Evolutionary conservation across 352 stramenopile species (phyloP).

Genomic region (Aphanomyces astaci): DNA sequence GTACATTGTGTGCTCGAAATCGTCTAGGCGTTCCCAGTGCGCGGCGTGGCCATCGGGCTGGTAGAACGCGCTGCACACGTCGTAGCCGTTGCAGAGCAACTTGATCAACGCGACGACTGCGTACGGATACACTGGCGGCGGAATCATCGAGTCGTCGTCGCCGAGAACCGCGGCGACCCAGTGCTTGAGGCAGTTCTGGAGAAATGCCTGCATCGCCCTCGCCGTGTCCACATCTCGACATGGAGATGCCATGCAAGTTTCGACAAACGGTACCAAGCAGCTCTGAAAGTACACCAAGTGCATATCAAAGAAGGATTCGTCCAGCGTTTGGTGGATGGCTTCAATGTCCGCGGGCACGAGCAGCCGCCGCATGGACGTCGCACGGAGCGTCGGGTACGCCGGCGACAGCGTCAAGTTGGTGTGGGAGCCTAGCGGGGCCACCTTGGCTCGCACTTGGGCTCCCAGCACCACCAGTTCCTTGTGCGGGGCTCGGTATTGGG

Average conservation of each 20-base stretch:
- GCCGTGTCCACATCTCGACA: constrained; percentile 12
- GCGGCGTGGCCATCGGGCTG: constrained; percentile 68
- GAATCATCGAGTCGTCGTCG: constrained; percentile 41
- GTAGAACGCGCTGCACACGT: constrained; percentile 77
- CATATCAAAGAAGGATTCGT: constrained; percentile 53
- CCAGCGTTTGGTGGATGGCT: constrained; percentile 54
- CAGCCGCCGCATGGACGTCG: constrained; percentile 63
- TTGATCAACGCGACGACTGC: constrained; percentile 56
- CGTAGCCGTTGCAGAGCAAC: constrained; percentile 70
- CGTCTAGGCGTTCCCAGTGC: constrained; percentile 46
- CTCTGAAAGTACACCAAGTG: background rate
- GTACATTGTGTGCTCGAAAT: constrained; percentile 68
- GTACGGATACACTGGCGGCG: constrained; percentile 22
- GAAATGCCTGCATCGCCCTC: constrained; percentile 5
- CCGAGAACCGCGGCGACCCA: constrained; percentile 3
- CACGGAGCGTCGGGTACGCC: constrained; percentile 66
- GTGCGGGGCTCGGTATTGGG: constrained; percentile 54
- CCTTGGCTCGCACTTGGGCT: constrained; percentile 45
- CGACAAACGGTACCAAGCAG: constrained; percentile 13
- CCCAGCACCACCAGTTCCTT: constrained; percentile 61
- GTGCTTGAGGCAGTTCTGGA: constrained; percentile 18
- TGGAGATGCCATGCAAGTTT: constrained; percentile 27
- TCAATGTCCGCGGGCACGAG: constrained; percentile 56
- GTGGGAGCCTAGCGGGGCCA: constrained; percentile 60
- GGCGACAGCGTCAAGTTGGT: constrained; percentile 73